Percentiles rank a stretch among this genome's conserved stretches.
phyloP scores from a whole-genome alignment of 2,329 filamentous ascomycete genomes.

The Fusarium hainanense region DNA sequence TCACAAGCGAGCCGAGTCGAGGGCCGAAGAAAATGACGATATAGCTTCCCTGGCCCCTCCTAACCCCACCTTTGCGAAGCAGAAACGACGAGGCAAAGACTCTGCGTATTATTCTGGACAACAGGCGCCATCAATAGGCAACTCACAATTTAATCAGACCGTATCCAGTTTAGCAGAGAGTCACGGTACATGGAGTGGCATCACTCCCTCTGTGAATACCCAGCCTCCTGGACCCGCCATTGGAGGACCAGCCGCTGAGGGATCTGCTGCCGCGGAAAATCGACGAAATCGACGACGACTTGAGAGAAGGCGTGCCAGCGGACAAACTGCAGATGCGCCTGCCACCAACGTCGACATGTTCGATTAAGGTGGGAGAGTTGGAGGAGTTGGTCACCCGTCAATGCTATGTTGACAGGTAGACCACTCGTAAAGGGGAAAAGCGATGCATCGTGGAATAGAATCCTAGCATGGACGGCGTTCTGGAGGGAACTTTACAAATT shows the following conservation, averaged over 20 bases:
- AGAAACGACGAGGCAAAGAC: constrained; percentile 63
- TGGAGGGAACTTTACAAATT: constrained; percentile 36
- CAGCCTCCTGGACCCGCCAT: constrained; percentile 50
- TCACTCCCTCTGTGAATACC: constrained; percentile 53
- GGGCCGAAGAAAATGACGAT: constrained; percentile 53
- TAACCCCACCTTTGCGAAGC: constrained; percentile 66
- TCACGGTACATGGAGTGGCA: constrained; percentile 65
- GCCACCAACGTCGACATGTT: constrained; percentile 36
- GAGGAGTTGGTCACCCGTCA: neutral
- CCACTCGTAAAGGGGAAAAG: constrained; percentile 11
- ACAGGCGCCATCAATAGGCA: constrained; percentile 52
- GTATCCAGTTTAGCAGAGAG: constrained; percentile 62
- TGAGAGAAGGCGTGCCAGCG: constrained; percentile 61
- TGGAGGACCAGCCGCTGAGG: constrained; percentile 49
- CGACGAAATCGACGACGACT: constrained; percentile 65
- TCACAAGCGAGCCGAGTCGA: constrained; percentile 57
- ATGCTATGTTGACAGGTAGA: neutral
- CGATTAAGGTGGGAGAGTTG: constrained; percentile 12
- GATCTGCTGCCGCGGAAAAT: constrained; percentile 59
- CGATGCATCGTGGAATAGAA: constrained; percentile 20
- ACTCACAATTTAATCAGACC: constrained; percentile 52
- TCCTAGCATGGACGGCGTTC: constrained; percentile 41
- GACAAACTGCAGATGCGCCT: constrained; percentile 39
- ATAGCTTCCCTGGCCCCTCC: constrained; percentile 64
- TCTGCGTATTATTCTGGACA: constrained; percentile 71